Percentiles rank a stretch among this genome's conserved stretches.
phyloP scores from a whole-genome alignment of 495 filamentous ascomycete species.

The Hypomontagnella submonticulosa region DNA sequence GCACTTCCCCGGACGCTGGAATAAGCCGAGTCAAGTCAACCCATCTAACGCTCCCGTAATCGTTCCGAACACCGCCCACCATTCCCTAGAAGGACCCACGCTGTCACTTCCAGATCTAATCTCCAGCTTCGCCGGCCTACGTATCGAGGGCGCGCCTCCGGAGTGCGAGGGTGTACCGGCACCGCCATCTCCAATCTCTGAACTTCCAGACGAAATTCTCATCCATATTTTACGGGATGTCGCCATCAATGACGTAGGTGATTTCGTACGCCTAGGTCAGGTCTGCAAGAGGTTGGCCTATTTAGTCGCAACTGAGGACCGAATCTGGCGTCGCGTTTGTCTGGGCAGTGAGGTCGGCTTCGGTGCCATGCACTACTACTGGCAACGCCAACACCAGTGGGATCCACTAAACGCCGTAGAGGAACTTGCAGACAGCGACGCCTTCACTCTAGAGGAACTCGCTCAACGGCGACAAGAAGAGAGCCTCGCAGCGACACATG shows the following conservation, averaged over 20 bases:
- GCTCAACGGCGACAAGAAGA: constrained; percentile 45
- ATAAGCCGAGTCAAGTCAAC: constrained; percentile 54
- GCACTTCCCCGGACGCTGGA: constrained; percentile 76
- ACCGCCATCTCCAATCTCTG: constrained; percentile 80
- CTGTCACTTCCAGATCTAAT: constrained; percentile 75
- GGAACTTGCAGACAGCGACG: constrained; percentile 37
- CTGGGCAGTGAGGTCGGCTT: constrained; percentile 78
- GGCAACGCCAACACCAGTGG: constrained; percentile 71
- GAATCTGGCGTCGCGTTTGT: constrained; percentile 87
- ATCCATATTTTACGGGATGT: constrained; percentile 76
- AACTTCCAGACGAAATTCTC: constrained; percentile 84
- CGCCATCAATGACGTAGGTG: constrained; percentile 79
- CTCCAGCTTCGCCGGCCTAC: constrained; percentile 72
- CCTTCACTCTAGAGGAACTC: constrained; percentile 45
- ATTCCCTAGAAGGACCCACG: constrained; percentile 66
- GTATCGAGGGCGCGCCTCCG: constrained; percentile 67
- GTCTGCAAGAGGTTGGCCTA: constrained; percentile 91
- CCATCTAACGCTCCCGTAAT: constrained; percentile 64
- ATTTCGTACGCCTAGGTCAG: constrained; percentile 79
- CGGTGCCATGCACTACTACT: constrained; percentile 85
- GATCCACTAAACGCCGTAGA: constrained; percentile 60
- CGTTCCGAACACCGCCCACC: constrained; percentile 65
- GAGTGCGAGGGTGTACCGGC: constrained; percentile 70
- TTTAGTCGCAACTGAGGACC: constrained; percentile 83
- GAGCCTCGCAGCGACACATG: constrained; percentile 48